These are phyloP conservation scores for Moniliophthora roreri DNA, from an alignment of 1,284 basidiomycete genomes.

Conservation along the genomic window DNA sequence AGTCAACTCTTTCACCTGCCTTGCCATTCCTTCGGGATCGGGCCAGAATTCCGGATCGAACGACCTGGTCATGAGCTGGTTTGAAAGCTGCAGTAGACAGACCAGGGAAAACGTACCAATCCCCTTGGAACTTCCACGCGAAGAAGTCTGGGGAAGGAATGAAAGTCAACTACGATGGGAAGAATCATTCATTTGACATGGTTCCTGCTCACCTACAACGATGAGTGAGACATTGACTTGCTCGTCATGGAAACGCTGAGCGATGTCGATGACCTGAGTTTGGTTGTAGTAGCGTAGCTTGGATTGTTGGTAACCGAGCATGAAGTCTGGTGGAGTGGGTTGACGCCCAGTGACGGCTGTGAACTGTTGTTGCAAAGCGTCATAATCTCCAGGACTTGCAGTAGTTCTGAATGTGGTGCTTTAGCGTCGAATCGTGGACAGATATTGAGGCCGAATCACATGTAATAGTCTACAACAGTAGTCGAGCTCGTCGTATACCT, in stretches of 20 bases:
- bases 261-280: constrained; percentile 34
- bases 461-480: constrained; percentile 40
- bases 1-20: constrained; percentile 36
- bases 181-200: background rate
- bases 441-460: constrained; percentile 23
- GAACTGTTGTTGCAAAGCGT: constrained; percentile 37
- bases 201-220: constrained; percentile 29
- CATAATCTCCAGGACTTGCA: constrained; percentile 36
- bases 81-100: background rate
- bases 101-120: constrained; percentile 27
- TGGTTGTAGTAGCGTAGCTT: constrained; percentile 43
- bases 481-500: constrained; percentile 36
- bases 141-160: constrained; percentile 33
- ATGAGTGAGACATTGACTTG: constrained; percentile 39
- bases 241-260: constrained; percentile 40
- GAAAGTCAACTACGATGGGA: background rate
- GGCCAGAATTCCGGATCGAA: constrained; percentile 38
- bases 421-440: background rate
- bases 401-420: constrained; percentile 28
- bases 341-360: constrained; percentile 41
- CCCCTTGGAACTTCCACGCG: constrained; percentile 41
- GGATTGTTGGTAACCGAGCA: constrained; percentile 40
- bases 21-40: constrained; percentile 36
- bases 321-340: constrained; percentile 38
- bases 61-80: constrained; percentile 25